A percentile compares a stretch with the other conserved stretches of the same genome.
Conservation (phyloP, 495 filamentous ascomycete species). For the Podospora pseudoanserina region DNA sequence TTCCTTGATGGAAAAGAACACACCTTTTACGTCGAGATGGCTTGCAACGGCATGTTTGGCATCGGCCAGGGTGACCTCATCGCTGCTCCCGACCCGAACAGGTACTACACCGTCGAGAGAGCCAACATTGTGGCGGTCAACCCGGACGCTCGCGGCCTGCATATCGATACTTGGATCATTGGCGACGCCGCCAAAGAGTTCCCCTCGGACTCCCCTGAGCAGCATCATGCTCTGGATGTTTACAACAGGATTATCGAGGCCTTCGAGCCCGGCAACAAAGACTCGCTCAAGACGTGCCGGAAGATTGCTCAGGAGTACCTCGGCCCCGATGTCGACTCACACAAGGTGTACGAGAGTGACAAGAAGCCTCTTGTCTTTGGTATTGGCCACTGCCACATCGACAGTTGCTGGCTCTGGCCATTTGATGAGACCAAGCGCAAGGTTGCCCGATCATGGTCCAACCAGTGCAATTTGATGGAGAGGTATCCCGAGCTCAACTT, state of each 20-base stretch:
- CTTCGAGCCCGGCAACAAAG: conserved; percentile 75
- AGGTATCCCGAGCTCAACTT: conserved; percentile 93
- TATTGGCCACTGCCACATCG: conserved; percentile 96
- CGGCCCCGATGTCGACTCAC: conserved; percentile 73
- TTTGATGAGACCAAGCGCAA: conserved; percentile 99
- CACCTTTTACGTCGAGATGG: conserved; percentile 93
- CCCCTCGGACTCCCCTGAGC: conserved; percentile 75
- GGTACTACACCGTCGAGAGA: conserved; percentile 66
- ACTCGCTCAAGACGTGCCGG: conserved; percentile 72
- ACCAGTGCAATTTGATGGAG: conserved; percentile 90
- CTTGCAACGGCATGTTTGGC: conserved; percentile 97
- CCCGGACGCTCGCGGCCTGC: conserved; percentile 73
- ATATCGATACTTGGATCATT: conserved; percentile 93
- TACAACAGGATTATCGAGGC: conserved; percentile 84
- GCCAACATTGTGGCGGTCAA: conserved; percentile 93
- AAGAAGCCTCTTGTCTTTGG: conserved; percentile 74
- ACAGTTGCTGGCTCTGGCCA: conserved; percentile 97
- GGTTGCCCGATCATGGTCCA: conserved; percentile 92
- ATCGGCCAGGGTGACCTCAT: conserved; percentile 82
- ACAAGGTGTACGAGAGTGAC: conserved; percentile 76
- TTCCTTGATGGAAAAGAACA: conserved; percentile 84
- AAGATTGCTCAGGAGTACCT: conserved; percentile 79
- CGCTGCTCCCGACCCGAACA: conserved; percentile 81
- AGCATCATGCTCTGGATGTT: conserved; percentile 77
- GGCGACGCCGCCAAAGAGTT: conserved; percentile 82